Conservation (phyloP, 2,329 filamentous ascomycete genomes). For the Colletotrichum musicola region DNA sequence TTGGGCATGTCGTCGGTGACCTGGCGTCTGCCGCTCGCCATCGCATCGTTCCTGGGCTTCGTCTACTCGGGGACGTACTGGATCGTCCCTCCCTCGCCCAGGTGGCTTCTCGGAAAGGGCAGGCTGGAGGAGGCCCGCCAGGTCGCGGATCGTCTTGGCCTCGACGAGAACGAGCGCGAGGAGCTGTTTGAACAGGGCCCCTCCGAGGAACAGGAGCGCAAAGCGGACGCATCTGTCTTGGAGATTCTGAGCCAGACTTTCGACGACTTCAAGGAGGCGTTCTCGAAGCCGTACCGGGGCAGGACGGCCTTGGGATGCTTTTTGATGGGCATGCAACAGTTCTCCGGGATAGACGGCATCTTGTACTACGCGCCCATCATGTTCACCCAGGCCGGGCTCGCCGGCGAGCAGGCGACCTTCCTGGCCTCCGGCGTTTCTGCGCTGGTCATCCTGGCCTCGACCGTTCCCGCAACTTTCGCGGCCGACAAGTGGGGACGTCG, state of each 20-base stretch:
- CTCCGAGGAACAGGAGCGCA: conserved; percentile 40
- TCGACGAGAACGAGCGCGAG: conserved; percentile 58
- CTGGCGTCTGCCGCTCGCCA: conserved; percentile 67
- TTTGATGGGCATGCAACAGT: conserved; percentile 70
- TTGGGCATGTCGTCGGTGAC: conserved; percentile 59
- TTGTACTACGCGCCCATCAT: conserved; percentile 72
- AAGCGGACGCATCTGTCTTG: conserved; percentile 46
- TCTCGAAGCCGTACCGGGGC: conserved; percentile 50
- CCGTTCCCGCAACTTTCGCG: conserved; percentile 65
- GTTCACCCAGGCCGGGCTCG: conserved; percentile 70
- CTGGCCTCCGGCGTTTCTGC: conserved; percentile 71
- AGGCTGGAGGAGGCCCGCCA: conserved; percentile 57
- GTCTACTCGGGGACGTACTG: conserved; percentile 45
- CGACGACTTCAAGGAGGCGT: conserved; percentile 44
- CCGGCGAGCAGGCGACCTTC: conserved; percentile 64
- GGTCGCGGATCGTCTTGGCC: conserved; percentile 54
- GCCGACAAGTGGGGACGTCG: conserved; percentile 70
- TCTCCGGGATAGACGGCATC: conserved; percentile 72
- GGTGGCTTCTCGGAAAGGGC: conserved; percentile 65
- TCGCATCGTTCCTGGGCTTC: conserved; percentile 52
- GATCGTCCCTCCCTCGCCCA: conserved; percentile 64
- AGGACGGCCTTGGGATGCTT: conserved; percentile 67
- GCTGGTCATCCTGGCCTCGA: conserved; percentile 66
- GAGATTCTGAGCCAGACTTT: conserved; percentile 46
- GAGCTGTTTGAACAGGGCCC: conserved; percentile 47